Conservation (phyloP, 2,329 filamentous ascomycete genomes). For the Metarhizium anisopliae region DNA sequence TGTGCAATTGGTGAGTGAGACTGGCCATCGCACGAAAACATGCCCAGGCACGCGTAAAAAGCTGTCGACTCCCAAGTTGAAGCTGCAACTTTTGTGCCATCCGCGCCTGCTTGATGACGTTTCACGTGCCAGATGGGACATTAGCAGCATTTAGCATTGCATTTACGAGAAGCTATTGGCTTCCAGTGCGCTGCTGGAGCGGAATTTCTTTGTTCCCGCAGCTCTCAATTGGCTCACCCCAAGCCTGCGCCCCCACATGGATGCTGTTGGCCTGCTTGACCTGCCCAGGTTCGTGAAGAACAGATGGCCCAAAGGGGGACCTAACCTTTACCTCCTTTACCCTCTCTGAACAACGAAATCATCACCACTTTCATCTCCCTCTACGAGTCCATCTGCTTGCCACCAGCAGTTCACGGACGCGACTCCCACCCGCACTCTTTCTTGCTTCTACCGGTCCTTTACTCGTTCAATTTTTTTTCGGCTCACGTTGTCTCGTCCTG, state of each 20-base stretch:
- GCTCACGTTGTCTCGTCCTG: conserved; percentile 3
- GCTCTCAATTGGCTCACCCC: conserved; percentile 10
- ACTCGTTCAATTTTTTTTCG: conserved; percentile 7
- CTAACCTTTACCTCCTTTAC: conserved; percentile 7
- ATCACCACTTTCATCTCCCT: conserved; percentile 5
- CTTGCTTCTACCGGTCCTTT: conserved; percentile 12
- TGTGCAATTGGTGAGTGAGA: background rate
- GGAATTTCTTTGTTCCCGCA: conserved; percentile 13
- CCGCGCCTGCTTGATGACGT: background rate
- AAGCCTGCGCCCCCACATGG: conserved; percentile 6
- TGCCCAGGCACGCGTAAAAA: too few species aligned
- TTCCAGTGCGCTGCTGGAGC: conserved; percentile 4
- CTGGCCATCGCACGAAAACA: too few species aligned
- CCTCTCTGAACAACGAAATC: conserved; percentile 10
- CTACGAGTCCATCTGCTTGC: conserved; percentile 16
- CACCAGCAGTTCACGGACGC: conserved; percentile 17
- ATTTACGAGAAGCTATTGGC: background rate
- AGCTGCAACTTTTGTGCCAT: background rate
- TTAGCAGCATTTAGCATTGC: background rate
- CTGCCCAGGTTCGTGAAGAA: conserved; percentile 13
- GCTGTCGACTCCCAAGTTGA: too few species aligned
- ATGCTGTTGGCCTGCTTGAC: conserved; percentile 1
- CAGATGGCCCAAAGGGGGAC: conserved; percentile 24
- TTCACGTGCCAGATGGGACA: background rate
- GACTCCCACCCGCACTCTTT: conserved; percentile 10